Base-by-base conservation (phyloP, 2,329 filamentous ascomycete species). In the Didymella lethalis region DNA sequence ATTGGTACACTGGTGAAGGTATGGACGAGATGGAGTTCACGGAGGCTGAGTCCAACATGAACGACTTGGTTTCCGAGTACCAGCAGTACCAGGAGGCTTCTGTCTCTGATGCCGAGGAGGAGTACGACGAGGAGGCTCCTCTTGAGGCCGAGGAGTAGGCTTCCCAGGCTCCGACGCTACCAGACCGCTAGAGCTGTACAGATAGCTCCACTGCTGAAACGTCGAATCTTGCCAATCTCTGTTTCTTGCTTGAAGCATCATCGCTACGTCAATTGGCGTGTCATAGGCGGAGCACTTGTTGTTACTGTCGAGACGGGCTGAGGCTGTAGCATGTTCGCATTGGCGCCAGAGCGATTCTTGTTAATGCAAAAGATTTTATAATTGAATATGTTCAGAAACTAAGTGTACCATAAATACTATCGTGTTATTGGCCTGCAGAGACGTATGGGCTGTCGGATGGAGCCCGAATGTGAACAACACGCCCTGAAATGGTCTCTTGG, bases 11-110 rank as follows among this genome's bases (percentile, higher is more conserved):
- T 88, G 93, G 93, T 79, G 95, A 99, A 88, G 95, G 95, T 85
- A 99, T 99, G 95, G 95, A 99, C 84, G 95, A 99, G 90, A 98
- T 99, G 95, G 95, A 99, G 86, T 99, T 99, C 87, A 99, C 95
- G 79, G 95, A 99, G 88, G 95, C 95, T 74, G 95, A 99, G 90
- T 96, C 92, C 84, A 99, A 99, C 88, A 98, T 99, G 95, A 98
- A 99, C 86, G 95, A 99, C 82, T 86, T 99, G 79, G 94, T 99
- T 76, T 96, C 93, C 64, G 95, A 99, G 83, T 99, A 99, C 87
- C 95, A 98, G 88, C 95, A 99, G 84, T 99, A 99, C 89, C 95
- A 99, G 88, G 95, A 99, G 82, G 95, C 95, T 79, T 91, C 92
- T 76, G 88, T 97, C 82, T 96, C 95, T 63, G 95, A 99, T 83